Percentiles rank a stretch among this genome's conserved stretches.
Evolutionary conservation across 148 eudicot species (phyloP).

Genomic region (Silene latifolia): DNA sequence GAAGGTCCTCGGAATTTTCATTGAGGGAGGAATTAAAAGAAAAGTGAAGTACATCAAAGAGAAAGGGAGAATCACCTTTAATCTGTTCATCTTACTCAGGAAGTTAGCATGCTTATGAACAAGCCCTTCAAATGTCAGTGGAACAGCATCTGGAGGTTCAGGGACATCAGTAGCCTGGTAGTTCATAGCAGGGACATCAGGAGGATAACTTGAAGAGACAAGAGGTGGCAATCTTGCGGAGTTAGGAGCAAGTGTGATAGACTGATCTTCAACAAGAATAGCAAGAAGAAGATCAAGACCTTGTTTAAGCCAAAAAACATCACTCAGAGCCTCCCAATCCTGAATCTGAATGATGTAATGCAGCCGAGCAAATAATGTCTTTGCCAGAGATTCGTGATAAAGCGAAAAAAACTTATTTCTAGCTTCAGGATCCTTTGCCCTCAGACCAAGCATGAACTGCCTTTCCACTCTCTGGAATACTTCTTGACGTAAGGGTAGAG

Average conservation of each 20-base stretch:
- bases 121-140: conserved; percentile 75
- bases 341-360: conserved; percentile 88
- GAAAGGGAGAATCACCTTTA: conserved; percentile 46
- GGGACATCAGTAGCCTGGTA: conserved; percentile 49
- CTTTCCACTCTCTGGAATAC: conserved; percentile 94
- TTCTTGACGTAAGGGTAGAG: conserved; percentile 66
- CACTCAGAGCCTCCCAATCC: conserved; percentile 98
- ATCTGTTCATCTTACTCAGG: conserved; percentile 70
- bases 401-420: conserved; percentile 76
- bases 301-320: conserved; percentile 98
- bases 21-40: not conserved
- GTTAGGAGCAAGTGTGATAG: conserved; percentile 94
- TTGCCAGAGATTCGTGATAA: conserved; percentile 84
- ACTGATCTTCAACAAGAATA: conserved; percentile 80
- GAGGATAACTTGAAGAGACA: conserved; percentile 42
- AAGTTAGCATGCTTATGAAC: conserved; percentile 72
- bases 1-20: no score
- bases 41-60: no score
- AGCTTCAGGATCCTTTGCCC: conserved; percentile 89
- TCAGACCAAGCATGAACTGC: conserved; percentile 90
- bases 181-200: conserved; percentile 60
- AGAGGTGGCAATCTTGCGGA: conserved; percentile 84
- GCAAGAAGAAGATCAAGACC: conserved; percentile 99
- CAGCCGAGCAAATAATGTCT: conserved; percentile 72
- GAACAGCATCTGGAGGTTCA: conserved; percentile 54